Conservation (phyloP, 176 grass and related monocot species). For the Rhipidocladum racemiflorum region DNA sequence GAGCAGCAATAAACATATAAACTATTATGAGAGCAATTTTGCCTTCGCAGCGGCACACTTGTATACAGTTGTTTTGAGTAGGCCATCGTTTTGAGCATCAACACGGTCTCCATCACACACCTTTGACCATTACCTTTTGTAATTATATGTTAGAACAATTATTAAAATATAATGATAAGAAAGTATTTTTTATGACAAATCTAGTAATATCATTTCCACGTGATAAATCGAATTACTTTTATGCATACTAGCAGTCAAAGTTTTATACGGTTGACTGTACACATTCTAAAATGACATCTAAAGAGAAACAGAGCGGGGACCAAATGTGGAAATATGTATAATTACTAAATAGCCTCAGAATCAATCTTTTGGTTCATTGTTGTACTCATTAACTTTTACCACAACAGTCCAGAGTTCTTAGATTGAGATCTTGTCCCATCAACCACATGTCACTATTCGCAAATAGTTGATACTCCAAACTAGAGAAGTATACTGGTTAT, state of each 20-base stretch:
- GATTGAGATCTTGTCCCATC: not conserved
- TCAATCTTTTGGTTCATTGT: not conserved
- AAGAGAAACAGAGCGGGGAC: too few relatives aligned
- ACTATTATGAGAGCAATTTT: not conserved
- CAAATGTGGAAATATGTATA: not conserved
- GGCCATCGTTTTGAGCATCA: too few relatives aligned
- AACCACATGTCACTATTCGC: not conserved
- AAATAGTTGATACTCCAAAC: not conserved
- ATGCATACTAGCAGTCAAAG: too few relatives aligned
- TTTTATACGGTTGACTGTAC: too few relatives aligned
- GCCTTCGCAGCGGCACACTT: not conserved
- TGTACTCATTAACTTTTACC: not conserved
- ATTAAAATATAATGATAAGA: too few relatives aligned
- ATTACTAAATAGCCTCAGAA: not conserved
- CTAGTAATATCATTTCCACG: too few relatives aligned
- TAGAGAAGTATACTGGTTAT: not conserved
- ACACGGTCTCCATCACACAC: too few relatives aligned
- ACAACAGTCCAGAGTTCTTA: not conserved
- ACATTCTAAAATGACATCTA: too few relatives aligned
- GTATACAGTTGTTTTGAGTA: constrained; percentile 2
- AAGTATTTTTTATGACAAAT: too few relatives aligned
- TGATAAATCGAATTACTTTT: too few relatives aligned
- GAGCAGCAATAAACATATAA: not conserved
- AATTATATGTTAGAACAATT: too few relatives aligned
- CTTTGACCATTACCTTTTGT: too few relatives aligned